Evolutionary conservation across 176 grass and related monocot species (phyloP), one percentile per base, ranked within the genome.

Genomic region (Melocanna baccifera): DNA sequence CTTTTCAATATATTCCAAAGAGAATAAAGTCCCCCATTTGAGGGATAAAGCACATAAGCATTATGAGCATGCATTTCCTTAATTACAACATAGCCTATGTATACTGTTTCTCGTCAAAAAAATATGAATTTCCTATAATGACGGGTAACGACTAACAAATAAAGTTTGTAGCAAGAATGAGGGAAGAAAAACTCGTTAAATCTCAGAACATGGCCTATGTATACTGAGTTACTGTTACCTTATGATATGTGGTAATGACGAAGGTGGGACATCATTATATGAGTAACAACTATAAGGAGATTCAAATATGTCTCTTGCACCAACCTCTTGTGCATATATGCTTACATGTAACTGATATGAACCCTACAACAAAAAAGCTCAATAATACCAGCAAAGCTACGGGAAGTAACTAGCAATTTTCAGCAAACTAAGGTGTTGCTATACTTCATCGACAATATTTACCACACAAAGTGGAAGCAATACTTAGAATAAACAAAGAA

Each of bases 281-380:
- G 79, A 97, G 85, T 91, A 97, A 68, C 26, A 69, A 79, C 62
- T 88, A 83, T 97, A 97, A 76, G 85, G 91, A 81, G 85, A 93
- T 48, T 59, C 66, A 26, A 46, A 25, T 42, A 73, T 80, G 34
- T 88, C 67, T 80, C 62, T 88, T 69, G 95, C 92, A 30, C 92
- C 91, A 68, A 79, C 85, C 75, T 93, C 91, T 87, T 89, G 82
- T 78, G 91, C 92, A 48, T 30, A 69, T 86, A 94, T 83, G 76
- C 63, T 91, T 79, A 92, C 89, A 87, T 90, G 71, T 78, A 94
- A 62, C 34, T 94, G 59, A 83, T 78, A 94, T 80, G 91, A 52
- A 90, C 47, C 88, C 95, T 97, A 69, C 48, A 88, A 84, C 71
- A 81, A 63, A 71, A 81, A 68, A 86, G 72, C 26, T 86, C 29